Conservation (phyloP, 148 eudicot species). For the Gaultheria prostrata region DNA sequence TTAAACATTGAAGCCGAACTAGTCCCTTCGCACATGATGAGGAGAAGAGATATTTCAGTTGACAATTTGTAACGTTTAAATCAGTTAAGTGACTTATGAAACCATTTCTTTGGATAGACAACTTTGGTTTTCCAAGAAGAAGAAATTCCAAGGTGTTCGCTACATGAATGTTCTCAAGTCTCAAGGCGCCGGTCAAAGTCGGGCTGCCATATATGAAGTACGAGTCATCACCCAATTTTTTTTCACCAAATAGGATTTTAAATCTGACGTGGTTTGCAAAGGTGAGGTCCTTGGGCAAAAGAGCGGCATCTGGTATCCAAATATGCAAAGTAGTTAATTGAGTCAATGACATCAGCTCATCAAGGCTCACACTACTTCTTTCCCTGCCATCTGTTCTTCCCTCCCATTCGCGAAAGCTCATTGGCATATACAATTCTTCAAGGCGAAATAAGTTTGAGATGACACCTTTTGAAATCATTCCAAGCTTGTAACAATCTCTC, state of each 20-base stretch:
- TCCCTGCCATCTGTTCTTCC: background rate
- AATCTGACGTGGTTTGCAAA: background rate
- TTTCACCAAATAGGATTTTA: background rate
- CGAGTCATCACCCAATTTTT: too few relatives aligned
- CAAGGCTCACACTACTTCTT: background rate
- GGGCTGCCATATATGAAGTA: too few relatives aligned
- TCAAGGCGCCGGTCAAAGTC: background rate
- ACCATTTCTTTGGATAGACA: background rate
- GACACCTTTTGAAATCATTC: too few relatives aligned
- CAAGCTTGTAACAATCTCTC: too few relatives aligned
- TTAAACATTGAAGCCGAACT: background rate
- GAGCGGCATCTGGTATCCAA: background rate
- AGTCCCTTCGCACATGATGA: background rate
- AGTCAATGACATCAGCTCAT: background rate
- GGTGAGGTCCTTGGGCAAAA: background rate
- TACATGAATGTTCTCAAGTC: background rate
- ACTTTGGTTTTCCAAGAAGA: background rate
- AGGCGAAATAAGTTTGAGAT: too few relatives aligned
- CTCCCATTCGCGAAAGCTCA: too few relatives aligned
- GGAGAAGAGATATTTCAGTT: background rate
- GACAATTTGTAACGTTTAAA: background rate
- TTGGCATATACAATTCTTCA: too few relatives aligned
- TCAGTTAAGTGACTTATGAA: background rate
- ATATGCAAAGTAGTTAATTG: background rate
- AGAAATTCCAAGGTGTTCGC: background rate